A percentile compares a stretch with the other conserved stretches of the same genome.
Conservation (phyloP, 1,284 basidiomycete genomes). For the Bondarzewia mesenterica region DNA sequence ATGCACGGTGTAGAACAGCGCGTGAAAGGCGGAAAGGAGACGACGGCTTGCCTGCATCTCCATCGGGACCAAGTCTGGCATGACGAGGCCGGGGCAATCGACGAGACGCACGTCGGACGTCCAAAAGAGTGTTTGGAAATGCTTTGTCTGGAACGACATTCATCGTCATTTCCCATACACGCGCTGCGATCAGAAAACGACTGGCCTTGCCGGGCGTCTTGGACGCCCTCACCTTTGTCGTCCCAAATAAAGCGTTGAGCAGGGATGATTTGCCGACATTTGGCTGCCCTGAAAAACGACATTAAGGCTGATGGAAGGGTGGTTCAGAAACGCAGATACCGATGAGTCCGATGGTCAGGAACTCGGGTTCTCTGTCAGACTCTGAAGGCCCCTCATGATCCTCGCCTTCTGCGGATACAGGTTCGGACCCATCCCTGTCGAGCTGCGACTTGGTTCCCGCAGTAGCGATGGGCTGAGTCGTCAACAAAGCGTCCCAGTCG, state of each 20-base stretch:
- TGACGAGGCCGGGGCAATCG: conserved; percentile 81
- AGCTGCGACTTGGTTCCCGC: conserved; percentile 30
- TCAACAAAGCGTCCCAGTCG: conserved; percentile 65
- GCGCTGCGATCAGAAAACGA: neutral
- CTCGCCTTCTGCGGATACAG: conserved; percentile 3
- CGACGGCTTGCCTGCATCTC: conserved; percentile 59
- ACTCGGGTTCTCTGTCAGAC: conserved; percentile 36
- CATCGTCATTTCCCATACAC: too few species aligned
- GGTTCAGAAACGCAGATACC: conserved; percentile 33
- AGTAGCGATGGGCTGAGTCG: too few species aligned
- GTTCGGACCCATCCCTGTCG: conserved; percentile 8
- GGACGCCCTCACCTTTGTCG: conserved; percentile 76
- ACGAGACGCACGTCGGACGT: conserved; percentile 74
- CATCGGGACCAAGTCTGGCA: conserved; percentile 73
- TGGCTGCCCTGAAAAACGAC: conserved; percentile 61
- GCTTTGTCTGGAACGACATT: conserved; percentile 64
- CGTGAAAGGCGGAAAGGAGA: neutral
- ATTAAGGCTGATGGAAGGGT: neutral
- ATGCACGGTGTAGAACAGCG: neutral
- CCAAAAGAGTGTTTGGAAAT: conserved; percentile 90
- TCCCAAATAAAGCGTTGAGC: conserved; percentile 84
- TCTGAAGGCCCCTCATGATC: conserved; percentile 18
- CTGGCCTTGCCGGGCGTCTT: conserved; percentile 84
- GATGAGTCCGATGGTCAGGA: conserved; percentile 77
- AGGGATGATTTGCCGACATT: conserved; percentile 93